Percentiles rank a stretch among this genome's conserved stretches.
These are phyloP conservation scores for Schoenoplectus tabernaemontani DNA, from an alignment of 202 grass and related monocot species.

Conservation along the genomic window DNA sequence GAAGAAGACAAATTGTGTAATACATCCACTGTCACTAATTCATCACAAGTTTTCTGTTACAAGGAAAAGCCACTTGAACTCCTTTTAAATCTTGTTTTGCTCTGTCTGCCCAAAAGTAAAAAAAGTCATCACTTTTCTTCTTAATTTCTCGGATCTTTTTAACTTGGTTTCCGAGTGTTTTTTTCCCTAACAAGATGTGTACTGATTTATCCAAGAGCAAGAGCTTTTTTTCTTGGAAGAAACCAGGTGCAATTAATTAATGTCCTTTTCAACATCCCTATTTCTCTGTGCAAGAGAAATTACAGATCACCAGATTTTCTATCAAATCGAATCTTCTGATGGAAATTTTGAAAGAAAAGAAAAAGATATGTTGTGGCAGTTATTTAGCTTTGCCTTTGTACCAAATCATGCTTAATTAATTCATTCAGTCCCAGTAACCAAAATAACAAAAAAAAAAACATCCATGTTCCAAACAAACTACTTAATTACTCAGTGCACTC, in stretches of 20 bases:
- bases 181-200: neutral
- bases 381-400: neutral
- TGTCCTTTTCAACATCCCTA: neutral
- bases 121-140: conserved; percentile 7
- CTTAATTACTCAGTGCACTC: neutral
- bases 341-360: neutral
- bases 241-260: neutral
- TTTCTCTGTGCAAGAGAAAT: neutral
- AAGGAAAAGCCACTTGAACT: neutral
- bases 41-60: conserved; percentile 16
- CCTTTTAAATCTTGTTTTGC: conserved; percentile 1
- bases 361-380: neutral
- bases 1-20: conserved; percentile 16
- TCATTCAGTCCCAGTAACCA: neutral
- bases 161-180: neutral
- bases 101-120: neutral
- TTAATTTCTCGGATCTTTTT: neutral
- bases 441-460: neutral
- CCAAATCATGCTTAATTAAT: neutral
- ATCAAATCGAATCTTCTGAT: conserved; percentile 6
- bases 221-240: neutral
- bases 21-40: conserved; percentile 9
- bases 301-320: conserved; percentile 5
- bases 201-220: neutral
- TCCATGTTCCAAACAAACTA: neutral